Conservation (phyloP, 2,329 filamentous ascomycete species). For the Trematosphaeria pertusa region DNA sequence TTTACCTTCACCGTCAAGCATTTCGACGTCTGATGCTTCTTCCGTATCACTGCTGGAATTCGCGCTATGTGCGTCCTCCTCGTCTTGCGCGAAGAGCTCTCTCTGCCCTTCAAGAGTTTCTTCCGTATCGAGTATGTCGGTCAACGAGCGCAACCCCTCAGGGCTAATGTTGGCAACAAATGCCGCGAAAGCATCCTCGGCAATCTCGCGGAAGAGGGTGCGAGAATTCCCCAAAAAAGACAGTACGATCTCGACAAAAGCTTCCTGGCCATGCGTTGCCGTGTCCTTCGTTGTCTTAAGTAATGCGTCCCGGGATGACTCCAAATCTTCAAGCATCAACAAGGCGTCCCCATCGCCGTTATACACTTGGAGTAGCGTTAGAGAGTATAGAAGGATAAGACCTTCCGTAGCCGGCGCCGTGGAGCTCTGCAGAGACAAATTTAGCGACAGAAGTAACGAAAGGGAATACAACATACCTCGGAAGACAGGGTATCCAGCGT, state of each 20-base stretch:
- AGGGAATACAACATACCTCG: not conserved
- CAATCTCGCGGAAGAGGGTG: slow-evolving; percentile 81
- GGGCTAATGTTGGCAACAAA: slow-evolving; percentile 79
- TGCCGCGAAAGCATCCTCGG: slow-evolving; percentile 84
- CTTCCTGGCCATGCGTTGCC: slow-evolving; percentile 30
- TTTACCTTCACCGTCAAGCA: slow-evolving; percentile 48
- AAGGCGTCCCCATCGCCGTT: slow-evolving; percentile 88
- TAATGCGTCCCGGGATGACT: slow-evolving; percentile 72
- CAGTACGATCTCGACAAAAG: slow-evolving; percentile 84
- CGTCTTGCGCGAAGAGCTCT: slow-evolving; percentile 76
- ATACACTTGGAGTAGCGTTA: slow-evolving; percentile 87
- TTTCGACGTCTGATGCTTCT: slow-evolving; percentile 54
- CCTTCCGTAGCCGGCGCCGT: slow-evolving; percentile 66
- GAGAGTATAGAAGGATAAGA: slow-evolving; percentile 80
- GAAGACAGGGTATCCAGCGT: slow-evolving; percentile 24
- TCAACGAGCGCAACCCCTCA: slow-evolving; percentile 71
- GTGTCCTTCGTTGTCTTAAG: slow-evolving; percentile 51
- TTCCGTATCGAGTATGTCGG: slow-evolving; percentile 75
- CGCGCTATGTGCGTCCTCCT: slow-evolving; percentile 48
- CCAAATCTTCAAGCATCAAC: slow-evolving; percentile 81
- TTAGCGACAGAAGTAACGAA: too few relatives aligned
- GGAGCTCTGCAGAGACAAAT: too few relatives aligned
- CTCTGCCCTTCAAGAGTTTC: slow-evolving; percentile 86
- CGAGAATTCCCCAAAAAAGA: slow-evolving; percentile 88
- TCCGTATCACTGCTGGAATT: slow-evolving; percentile 54